A percentile compares a stretch with the other conserved stretches of the same genome.
These are phyloP conservation scores for Rasamsonia emersonii DNA, from an alignment of 2,329 filamentous ascomycete genomes.

Conservation along the genomic window DNA sequence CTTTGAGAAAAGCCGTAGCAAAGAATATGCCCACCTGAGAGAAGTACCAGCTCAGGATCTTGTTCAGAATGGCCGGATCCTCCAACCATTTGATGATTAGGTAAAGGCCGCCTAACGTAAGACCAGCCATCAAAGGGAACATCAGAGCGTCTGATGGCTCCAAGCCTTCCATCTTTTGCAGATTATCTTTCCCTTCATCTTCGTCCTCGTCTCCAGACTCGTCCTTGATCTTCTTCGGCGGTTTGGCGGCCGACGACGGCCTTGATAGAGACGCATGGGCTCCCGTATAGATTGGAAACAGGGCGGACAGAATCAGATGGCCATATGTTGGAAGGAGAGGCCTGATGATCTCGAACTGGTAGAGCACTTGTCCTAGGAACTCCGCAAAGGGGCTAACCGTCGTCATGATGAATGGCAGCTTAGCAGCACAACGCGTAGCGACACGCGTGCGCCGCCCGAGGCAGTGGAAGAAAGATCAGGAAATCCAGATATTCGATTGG, in stretches of 20 bases:
- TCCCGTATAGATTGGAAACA: conserved; percentile 76
- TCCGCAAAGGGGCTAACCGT: conserved; percentile 29
- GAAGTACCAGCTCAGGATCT: conserved; percentile 76
- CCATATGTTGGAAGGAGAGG: conserved; percentile 48
- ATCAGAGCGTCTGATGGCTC: conserved; percentile 72
- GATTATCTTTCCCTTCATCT: conserved; percentile 45
- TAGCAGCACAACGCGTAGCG: background rate
- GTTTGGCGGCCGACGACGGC: conserved; percentile 67
- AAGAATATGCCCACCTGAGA: conserved; percentile 70
- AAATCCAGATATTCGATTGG: too few relatives aligned
- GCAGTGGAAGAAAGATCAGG: too few relatives aligned
- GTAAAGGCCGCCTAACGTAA: conserved; percentile 67
- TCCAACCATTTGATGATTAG: conserved; percentile 82
- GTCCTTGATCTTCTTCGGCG: conserved; percentile 36
- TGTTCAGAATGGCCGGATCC: conserved; percentile 72
- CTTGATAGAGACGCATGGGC: conserved; percentile 77
- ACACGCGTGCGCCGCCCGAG: too few relatives aligned
- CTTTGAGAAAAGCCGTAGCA: conserved; percentile 64
- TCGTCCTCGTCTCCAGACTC: conserved; percentile 38
- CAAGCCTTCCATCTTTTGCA: conserved; percentile 58
- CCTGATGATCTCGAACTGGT: conserved; percentile 35
- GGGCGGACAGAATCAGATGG: conserved; percentile 58
- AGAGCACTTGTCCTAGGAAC: conserved; percentile 32
- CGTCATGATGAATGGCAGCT: conserved; percentile 17
- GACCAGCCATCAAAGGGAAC: conserved; percentile 70